These are phyloP conservation scores for Ophiostoma ips DNA, from an alignment of 2,329 filamentous ascomycete species.

Conservation along the genomic window DNA sequence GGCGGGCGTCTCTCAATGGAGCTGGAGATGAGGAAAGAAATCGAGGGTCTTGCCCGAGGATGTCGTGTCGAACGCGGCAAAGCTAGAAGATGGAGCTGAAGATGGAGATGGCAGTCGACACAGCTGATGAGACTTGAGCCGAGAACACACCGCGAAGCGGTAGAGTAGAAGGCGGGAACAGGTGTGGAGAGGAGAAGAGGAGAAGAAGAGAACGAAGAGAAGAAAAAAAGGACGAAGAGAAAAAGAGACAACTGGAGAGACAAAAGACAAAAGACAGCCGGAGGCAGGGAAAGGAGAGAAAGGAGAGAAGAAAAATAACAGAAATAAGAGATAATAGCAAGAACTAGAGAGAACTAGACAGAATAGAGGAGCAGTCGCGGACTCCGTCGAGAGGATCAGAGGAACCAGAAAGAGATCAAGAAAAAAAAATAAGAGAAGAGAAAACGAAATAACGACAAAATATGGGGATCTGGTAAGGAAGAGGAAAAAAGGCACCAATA, in stretches of 20 bases:
- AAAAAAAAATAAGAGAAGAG: neutral
- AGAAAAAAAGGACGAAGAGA: neutral
- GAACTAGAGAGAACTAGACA: neutral
- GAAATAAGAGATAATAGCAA: neutral
- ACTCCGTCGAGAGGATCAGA: neutral
- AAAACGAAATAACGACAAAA: neutral
- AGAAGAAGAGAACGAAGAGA: neutral
- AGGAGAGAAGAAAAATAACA: neutral
- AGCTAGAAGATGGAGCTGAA: neutral
- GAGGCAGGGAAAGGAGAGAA: neutral
- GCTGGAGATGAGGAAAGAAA: too few relatives aligned
- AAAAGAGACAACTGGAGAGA: neutral
- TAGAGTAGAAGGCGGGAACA: neutral
- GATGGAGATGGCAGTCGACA: neutral
- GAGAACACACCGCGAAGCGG: neutral
- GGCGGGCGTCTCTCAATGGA: neutral
- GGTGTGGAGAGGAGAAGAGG: neutral
- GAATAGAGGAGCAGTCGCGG: neutral
- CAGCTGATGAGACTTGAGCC: neutral
- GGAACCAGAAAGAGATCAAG: neutral
- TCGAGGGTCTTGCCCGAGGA: neutral
- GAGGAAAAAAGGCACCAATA: neutral
- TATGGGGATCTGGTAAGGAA: neutral
- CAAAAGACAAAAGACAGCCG: neutral
- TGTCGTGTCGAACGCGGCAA: neutral